Evolutionary conservation across 2,329 filamentous ascomycete genomes (phyloP), one percentile per base, ranked within the genome.

Genomic region (Lecanicillium sp.): DNA sequence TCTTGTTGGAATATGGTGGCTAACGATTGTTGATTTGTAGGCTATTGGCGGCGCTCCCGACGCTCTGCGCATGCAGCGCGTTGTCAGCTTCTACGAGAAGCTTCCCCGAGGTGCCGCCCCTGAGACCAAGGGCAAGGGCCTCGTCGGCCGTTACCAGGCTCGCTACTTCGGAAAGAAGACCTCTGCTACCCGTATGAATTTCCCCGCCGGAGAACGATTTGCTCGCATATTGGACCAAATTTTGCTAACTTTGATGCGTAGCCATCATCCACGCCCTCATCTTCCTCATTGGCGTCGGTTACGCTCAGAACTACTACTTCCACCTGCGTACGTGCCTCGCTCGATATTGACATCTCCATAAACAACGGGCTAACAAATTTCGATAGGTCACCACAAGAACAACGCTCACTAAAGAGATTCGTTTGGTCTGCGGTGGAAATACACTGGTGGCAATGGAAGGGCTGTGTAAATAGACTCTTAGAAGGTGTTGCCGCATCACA

Each of bases 281-380:
- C 53, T 72, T 79, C 60, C 70, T 98, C 46, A 69, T 95, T 50
- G 67, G 79, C 50, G 62, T 97, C 53, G 90, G 92, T 58, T 98
- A 98, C 69, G 85, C 84, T 56, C 87, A 97, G 72, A 89, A 95
- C 74, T 98, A 98, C 82, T 97, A 98, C 79, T 97, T 94, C 86
- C 94, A 98, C 72, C 78, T 98, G 59, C 87, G 92, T 98, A 81
- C 68, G 87, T 80, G 22, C 40, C 41, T 36, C 15, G 10, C 17
- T 32, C 29, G 15, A 33, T 18, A 15, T 22, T 32, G 28, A 20
- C 11, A 19, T 27, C 8, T 17, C 22, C 20, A 30, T n/a, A 14
- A 33, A 30, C 20, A 7, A 13, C 14, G 28, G 38, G 14, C 42
- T 47, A 41, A 47, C 37, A 39, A 41, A 40, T 46, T 55, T 47